Percentiles rank a stretch among this genome's conserved stretches.
These are phyloP conservation scores for Carex scoparia DNA, from an alignment of 176 grass and related monocot species.

Conservation along the genomic window DNA sequence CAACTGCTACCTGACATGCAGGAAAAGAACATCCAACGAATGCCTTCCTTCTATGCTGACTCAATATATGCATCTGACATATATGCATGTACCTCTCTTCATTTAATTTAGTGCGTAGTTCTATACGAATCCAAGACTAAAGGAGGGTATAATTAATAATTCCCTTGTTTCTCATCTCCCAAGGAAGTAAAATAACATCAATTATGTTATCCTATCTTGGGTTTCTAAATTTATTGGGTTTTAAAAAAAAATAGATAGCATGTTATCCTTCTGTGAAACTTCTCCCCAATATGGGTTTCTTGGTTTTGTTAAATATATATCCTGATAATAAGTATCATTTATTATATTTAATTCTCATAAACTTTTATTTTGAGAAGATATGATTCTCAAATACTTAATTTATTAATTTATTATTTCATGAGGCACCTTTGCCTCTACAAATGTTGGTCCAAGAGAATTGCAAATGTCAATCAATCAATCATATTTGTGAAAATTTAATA, in stretches of 20 bases:
- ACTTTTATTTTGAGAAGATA: not conserved
- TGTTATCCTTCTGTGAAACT: not conserved
- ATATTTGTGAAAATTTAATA: not conserved
- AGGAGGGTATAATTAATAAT: constrained; percentile 24
- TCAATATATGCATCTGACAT: constrained; percentile 10
- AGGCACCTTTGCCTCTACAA: not conserved
- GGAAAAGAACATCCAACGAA: constrained; percentile 20
- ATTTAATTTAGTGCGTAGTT: not conserved
- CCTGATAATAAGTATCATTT: not conserved
- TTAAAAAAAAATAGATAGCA: not conserved
- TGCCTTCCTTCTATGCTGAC: constrained; percentile 15
- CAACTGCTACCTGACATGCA: constrained; percentile 28
- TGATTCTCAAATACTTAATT: not conserved
- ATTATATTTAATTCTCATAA: not conserved
- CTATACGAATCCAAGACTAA: constrained; percentile 21
- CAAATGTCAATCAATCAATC: not conserved
- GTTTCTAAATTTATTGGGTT: not conserved
- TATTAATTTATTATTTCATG: not conserved
- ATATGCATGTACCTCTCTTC: not conserved
- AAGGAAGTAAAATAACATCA: not conserved
- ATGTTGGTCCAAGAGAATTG: not conserved
- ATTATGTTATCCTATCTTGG: constrained; percentile 10
- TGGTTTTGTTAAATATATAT: not conserved
- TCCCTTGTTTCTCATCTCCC: constrained; percentile 6
- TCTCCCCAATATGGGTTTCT: not conserved